Base-by-base conservation (phyloP, 1,139 yeast genomes). In the Debaryomyces nepalensis region DNA sequence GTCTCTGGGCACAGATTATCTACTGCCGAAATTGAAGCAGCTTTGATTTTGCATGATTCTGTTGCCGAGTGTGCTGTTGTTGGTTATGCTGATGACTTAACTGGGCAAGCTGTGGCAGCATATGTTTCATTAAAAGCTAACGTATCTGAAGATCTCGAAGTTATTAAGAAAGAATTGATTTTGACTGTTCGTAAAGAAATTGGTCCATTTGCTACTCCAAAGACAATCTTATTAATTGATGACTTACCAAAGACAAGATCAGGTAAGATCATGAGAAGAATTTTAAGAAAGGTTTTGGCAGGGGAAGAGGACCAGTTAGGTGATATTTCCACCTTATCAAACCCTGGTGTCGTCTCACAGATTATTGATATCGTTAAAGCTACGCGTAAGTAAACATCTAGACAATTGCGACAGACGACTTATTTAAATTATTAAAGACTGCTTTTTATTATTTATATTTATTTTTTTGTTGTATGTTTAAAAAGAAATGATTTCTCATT, bases 131-230 rank as follows among this genome's bases (percentile, higher is more conserved):
- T 85, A 56, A 84, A 84, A 65, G 68, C 70, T 44, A 60, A 58
- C 34, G 58, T 66, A 31, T 60, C 63, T 24, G 80, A 71, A 40
- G 82, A 77, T 46, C 52, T 71, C 42, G 79, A 73, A 33, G 75
- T 75, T n/a, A 69, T 81, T 52, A 83, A 83, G 62, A 84, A 82
- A 61, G 90, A 83, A 61, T 73, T 85, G 59, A 73, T 84, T 44
- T 65, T 84, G 54, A 83, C 89, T 14, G 91, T 85, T 27, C 73
- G 93, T 60, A 83, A 82, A 60, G 91, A 84, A 63, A 85, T 85
- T 58, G 93, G 93, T 19, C 91, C 93, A 40, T 85, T 85, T 64
- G 93, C 93, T 23, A 88, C 93, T 26, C 93, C 93, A 40, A 85
- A 85, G 66, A 63, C 81, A 53, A 82, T 84, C 53, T 71, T 84